Evolutionary conservation across 2,329 filamentous ascomycete species (phyloP).

Genomic region (Lecanicillium sp.): DNA sequence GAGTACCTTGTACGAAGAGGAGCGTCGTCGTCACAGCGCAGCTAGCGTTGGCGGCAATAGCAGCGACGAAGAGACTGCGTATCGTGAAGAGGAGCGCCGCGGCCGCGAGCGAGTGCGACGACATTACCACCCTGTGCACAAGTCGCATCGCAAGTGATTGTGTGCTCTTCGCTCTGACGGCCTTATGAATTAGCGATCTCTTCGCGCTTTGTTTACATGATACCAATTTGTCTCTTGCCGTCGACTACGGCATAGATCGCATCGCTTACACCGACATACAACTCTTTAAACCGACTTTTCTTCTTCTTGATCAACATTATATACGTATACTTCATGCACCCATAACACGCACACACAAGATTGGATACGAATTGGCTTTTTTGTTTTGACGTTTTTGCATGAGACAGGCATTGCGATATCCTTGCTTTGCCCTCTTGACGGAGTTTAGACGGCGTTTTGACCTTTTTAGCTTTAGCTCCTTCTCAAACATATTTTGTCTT

Average conservation of each 20-base stretch:
- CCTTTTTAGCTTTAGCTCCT: too few species aligned
- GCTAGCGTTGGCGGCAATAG: constrained; percentile 31
- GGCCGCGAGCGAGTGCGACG: constrained; percentile 29
- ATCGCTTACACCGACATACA: neutral
- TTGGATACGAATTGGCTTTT: neutral
- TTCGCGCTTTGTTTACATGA: too few species aligned
- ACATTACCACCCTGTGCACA: constrained; percentile 18
- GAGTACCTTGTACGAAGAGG: constrained; percentile 53
- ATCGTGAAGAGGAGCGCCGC: constrained; percentile 24
- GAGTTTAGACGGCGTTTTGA: too few species aligned
- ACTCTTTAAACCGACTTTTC: neutral
- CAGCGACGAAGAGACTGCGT: constrained; percentile 12
- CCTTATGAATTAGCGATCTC: too few species aligned
- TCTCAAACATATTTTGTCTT: too few species aligned
- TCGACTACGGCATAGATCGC: neutral
- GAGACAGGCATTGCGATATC: neutral
- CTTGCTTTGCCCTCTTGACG: neutral
- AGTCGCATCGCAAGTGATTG: constrained; percentile 24
- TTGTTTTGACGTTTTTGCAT: neutral
- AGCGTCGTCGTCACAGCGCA: constrained; percentile 35
- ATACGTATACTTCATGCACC: neutral
- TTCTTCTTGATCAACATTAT: constrained; percentile 1
- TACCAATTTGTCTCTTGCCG: neutral
- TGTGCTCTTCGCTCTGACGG: neutral
- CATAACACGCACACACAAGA: neutral